Conservation (phyloP, 2,329 filamentous ascomycete species). For the Pseudogymnoascus sp. region DNA sequence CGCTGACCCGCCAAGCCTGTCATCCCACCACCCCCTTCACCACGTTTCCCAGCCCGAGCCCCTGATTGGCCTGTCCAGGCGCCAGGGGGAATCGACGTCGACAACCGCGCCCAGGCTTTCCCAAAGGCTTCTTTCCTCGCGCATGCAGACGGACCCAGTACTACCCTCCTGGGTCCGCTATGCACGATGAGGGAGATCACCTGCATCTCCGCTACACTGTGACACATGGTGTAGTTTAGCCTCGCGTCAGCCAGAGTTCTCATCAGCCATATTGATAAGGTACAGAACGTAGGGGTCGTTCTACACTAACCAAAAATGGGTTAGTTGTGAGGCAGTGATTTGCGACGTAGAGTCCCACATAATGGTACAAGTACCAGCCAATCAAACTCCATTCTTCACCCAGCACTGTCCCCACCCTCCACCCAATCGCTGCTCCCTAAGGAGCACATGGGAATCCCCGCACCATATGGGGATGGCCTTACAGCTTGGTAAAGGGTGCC, state of each 20-base stretch:
- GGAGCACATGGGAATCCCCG: no score
- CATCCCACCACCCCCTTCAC: neutral
- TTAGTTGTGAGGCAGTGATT: no score
- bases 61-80: neutral
- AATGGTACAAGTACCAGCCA: no score
- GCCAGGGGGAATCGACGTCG: neutral
- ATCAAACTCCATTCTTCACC: no score
- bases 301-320: no score
- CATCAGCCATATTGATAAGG: neutral
- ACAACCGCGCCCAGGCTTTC: neutral
- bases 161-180: neutral
- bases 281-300: no score
- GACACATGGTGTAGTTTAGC: constrained; percentile 5
- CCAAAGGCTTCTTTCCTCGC: neutral
- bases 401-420: no score
- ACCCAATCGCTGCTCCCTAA: no score
- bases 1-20: neutral
- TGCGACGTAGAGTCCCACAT: no score
- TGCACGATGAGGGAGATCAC: constrained; percentile 1
- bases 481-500: no score
- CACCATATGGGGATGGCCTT: no score
- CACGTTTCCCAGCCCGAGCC: neutral
- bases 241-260: constrained; percentile 4
- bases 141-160: neutral
- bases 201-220: neutral